These are phyloP conservation scores for Boletus coccyginus DNA, from an alignment of 768 basidiomycete genomes.

Conservation along the genomic window DNA sequence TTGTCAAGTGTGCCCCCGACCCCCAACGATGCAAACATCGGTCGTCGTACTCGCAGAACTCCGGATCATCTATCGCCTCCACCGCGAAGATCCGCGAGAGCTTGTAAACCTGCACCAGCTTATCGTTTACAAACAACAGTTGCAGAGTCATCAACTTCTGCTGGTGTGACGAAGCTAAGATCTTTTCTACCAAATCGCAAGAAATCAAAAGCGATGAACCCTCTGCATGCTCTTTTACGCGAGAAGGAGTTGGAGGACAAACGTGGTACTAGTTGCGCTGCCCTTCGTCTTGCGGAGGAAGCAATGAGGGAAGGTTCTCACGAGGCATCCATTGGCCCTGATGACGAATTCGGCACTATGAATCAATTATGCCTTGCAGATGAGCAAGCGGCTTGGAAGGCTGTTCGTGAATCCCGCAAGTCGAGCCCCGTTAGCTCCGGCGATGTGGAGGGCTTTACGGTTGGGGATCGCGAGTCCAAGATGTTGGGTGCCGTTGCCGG, in stretches of 20 bases:
- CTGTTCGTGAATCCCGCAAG: slow-evolving; percentile 29
- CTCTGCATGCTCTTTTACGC: slow-evolving; percentile 52
- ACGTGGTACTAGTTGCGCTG: slow-evolving; percentile 37
- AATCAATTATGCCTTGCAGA: slow-evolving; percentile 26
- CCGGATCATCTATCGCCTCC: slow-evolving; percentile 3
- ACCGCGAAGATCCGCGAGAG: slow-evolving; percentile 18
- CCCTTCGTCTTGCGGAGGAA: slow-evolving; percentile 45
- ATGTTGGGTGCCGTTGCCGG: slow-evolving; percentile 33
- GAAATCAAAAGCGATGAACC: slow-evolving; percentile 37
- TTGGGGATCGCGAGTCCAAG: slow-evolving; percentile 36
- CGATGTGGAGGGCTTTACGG: slow-evolving; percentile 29
- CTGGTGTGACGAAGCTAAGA: background rate
- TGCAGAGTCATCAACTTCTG: slow-evolving; percentile 3
- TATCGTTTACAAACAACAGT: slow-evolving; percentile 13
- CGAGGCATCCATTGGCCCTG: slow-evolving; percentile 16
- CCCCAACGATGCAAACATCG: background rate
- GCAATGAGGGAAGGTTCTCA: slow-evolving; percentile 33
- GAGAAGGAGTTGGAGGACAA: slow-evolving; percentile 42
- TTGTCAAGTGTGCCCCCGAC: slow-evolving; percentile 22
- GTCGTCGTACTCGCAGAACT: background rate
- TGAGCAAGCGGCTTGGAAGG: slow-evolving; percentile 40
- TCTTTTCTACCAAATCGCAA: slow-evolving; percentile 11
- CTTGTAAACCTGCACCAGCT: slow-evolving; percentile 11
- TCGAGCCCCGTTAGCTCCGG: slow-evolving; percentile 12
- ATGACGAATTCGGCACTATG: slow-evolving; percentile 22